Base-by-base conservation (phyloP, 2,329 filamentous ascomycete species). In the Helicocarpus griseus region DNA sequence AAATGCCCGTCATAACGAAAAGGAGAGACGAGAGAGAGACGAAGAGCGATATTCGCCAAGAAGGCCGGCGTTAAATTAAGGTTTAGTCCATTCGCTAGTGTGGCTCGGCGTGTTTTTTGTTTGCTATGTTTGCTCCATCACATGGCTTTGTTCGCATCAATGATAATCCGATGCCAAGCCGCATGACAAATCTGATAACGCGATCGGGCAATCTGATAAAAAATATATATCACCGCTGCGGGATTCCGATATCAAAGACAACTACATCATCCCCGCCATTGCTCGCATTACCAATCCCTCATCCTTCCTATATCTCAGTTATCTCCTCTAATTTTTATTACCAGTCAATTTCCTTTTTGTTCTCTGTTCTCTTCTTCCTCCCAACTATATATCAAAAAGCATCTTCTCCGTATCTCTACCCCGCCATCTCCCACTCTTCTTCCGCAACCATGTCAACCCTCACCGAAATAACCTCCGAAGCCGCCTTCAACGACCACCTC, bases 401-500 rank as follows among this genome's bases (percentile, higher is more conserved):
- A 21, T 29, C 24, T 46, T 39, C 8, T 5, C 5, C 17, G 17
- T 5, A 46, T 9, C n/a, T 14, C 31, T 33, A 22, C 43, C 17
- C 43, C 43, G 28, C 43, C 26, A 28, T 28, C 24, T 3, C 6
- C 40, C 40, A 43, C 21, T 14, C 22, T n/a, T 21, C 21, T 13
- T n/a, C 28, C 41, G 26, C 51, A 53, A 73, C 59, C 56, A 90
- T 90, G 86, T 87, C 86, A 58, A 82, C 80, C 53, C 81, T 96
- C 63, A 80, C 78, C 58, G 86, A 94, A 63, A 85, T 96, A 70
- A 79, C 81, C 60, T 82, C 79, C 61, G 81, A 89, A 62, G 73
- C 78, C 59, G 82, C 83, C 61, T 96, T 93, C 82, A 76, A 83
- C 58, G 73, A 80, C 58, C 78, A 86, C 64, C 74, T 87, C 56